Base-by-base conservation (phyloP, 495 filamentous ascomycete species). In the Neurospora sp. region DNA sequence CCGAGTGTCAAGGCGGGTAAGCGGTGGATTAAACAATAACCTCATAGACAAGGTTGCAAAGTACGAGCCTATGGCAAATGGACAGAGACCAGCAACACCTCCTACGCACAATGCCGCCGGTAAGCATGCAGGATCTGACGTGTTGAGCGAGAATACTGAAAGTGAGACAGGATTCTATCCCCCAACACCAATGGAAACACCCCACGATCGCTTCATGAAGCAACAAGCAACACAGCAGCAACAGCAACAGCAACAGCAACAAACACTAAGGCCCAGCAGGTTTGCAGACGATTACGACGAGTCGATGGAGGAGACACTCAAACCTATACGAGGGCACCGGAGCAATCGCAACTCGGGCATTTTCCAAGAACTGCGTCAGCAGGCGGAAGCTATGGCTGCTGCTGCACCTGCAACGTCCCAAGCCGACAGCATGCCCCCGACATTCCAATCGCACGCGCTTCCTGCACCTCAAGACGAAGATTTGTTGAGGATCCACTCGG, bases 281-380 rank as follows among this genome's bases (percentile, higher is more conserved):
- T 88, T 88, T 74, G 71, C 82, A 0, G 86, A 85, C 42, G 79
- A 76, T 35, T 87, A 87, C 72, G 86, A 88, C 72, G 85, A 85
- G 74, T 88, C 85, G n/a, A 87, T 87, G 83, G 86, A 88, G 74
- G 86, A 87, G 75, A 88, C 86, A 0, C 82, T 88, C 76, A 88
- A 88, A 78, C 86, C 86, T 5, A 72, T 79, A 11, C 77, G 80
- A 74, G 80, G 72, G 70, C 80, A 74, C 71, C 75, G 69, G 44
- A 74, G 70, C 72, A 81, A 81, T 69, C 77, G 78, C 22, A 77
- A 75, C 69, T 79, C 78, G 61, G 79, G 82, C 16, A 81, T 82
- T 46, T 86, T 86, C 68, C 81, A 84, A 39, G 83, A 85, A 20
- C 77, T 85, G 78, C 81, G 83, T 44, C 80, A 82, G 73, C 82